Evolutionary conservation across 441 rosid species (phyloP), one percentile per base, ranked within the genome.

Genomic region (Kokia cookei): DNA sequence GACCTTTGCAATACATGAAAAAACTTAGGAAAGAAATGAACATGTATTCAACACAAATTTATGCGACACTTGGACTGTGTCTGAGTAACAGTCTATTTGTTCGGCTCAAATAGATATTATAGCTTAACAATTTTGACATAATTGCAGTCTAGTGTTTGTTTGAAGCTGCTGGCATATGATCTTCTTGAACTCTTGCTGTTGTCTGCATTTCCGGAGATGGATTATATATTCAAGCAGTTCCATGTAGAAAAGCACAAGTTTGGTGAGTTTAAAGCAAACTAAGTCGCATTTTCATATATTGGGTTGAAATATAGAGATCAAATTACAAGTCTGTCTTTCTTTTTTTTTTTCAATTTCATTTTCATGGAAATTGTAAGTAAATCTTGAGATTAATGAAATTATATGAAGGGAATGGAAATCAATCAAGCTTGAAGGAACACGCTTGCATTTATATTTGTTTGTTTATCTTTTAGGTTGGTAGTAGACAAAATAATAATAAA

Each of bases 201-300:
- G 77, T 87, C 98, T 0, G 89, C 98, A 51, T 92, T 93, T 68
- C 97, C 98, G 0, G 99, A 96, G 75, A 76, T 94, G 87, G 91
- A 90, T 43, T 57, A 75, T 22, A 72, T 82, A 55, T 86, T 96
- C 81, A 88, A 85, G 84, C 86, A 90, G 81, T 51, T 96, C 84
- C 88, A 75, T 6, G 88, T 86, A 42, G 93, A 91, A 66, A 96
- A 91, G 57, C 88, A 89, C 50, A 86, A 78, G 76, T 91, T 96
- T 81, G 98, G 98, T 17, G 92, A 91, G 77, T 86, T 73, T 53
- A 85, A 75, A 76, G 68, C 81, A 65, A 72, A 75, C 58, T 85
- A 73, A 32, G 76, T 70, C 54, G 12, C 43, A 24, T 14, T 3
- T 72, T 42, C 2, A 48, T 27, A 15, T 29, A n/a, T 22, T n/a